Conservation (phyloP, 768 basidiomycete genomes). For the Suillus placidus region DNA sequence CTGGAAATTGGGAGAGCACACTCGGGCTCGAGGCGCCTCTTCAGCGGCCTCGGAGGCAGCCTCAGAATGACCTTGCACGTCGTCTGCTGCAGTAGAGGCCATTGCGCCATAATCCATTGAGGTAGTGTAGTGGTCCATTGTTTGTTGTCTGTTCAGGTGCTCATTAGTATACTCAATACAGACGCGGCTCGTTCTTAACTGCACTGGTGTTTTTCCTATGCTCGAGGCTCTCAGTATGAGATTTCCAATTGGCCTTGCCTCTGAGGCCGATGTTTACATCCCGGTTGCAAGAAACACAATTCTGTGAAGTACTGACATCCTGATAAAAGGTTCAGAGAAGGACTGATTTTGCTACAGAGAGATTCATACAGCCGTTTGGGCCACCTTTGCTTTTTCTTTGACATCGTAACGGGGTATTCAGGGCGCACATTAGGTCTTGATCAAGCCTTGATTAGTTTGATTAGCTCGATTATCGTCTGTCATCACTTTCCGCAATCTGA, state of each 20-base stretch:
- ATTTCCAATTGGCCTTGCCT: neutral
- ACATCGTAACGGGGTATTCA: neutral
- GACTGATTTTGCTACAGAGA: neutral
- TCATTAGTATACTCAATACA: too few relatives aligned
- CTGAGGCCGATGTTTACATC: neutral
- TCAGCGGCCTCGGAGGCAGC: too few relatives aligned
- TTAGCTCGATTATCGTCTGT: neutral
- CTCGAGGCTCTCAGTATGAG: neutral
- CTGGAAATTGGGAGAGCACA: too few relatives aligned
- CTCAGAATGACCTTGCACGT: too few relatives aligned
- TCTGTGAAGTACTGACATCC: neutral
- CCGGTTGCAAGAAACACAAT: neutral
- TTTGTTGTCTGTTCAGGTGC: too few relatives aligned
- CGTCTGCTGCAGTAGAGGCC: too few relatives aligned
- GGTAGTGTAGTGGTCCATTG: too few relatives aligned
- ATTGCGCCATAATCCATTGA: too few relatives aligned
- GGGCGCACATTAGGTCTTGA: neutral
- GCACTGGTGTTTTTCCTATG: neutral
- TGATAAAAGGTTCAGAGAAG: neutral
- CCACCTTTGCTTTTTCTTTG: neutral
- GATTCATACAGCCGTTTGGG: neutral
- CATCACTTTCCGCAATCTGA: neutral
- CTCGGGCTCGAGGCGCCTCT: too few relatives aligned
- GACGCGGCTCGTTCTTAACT: neutral
- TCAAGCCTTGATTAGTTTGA: neutral